A percentile compares a stretch with the other conserved stretches of the same genome.
Evolutionary conservation across 306 rosid genomes (phyloP).

Genomic region (Pyrus betulifolia): DNA sequence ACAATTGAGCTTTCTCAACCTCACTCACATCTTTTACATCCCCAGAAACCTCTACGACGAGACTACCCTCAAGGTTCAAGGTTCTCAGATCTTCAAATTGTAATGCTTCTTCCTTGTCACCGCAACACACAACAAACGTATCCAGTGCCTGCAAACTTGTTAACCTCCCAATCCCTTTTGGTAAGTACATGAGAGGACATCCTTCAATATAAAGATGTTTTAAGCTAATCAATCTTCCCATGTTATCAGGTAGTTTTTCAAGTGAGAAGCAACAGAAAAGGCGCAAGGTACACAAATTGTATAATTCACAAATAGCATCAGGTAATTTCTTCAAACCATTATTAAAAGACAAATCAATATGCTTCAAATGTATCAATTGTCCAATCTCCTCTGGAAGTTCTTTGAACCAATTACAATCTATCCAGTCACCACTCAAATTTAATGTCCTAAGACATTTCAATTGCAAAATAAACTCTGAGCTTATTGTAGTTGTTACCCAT

Average conservation of each 20-base stretch:
- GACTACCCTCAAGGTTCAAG: background rate
- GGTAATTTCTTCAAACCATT: too few relatives aligned
- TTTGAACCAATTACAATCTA: rapidly evolving
- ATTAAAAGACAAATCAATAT: background rate
- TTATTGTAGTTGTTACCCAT: rapidly evolving
- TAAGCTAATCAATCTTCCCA: too few relatives aligned
- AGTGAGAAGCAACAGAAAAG: rapidly evolving
- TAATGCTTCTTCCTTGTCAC: background rate
- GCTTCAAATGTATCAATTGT: background rate
- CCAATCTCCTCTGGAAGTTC: background rate
- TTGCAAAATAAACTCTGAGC: background rate
- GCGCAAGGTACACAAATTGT: background rate
- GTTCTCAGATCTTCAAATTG: background rate
- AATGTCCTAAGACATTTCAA: background rate
- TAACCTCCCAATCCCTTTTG: background rate
- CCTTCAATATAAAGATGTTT: background rate
- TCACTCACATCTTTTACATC: background rate
- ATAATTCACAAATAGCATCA: too few relatives aligned
- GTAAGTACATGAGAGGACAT: background rate
- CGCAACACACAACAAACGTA: too few relatives aligned
- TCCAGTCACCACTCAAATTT: background rate
- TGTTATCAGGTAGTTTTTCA: background rate
- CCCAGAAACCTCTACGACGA: background rate
- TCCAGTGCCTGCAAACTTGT: background rate
- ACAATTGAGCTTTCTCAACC: background rate